Conservation (phyloP, 2,329 filamentous ascomycete genomes). For the Phialocephala subalpina region DNA sequence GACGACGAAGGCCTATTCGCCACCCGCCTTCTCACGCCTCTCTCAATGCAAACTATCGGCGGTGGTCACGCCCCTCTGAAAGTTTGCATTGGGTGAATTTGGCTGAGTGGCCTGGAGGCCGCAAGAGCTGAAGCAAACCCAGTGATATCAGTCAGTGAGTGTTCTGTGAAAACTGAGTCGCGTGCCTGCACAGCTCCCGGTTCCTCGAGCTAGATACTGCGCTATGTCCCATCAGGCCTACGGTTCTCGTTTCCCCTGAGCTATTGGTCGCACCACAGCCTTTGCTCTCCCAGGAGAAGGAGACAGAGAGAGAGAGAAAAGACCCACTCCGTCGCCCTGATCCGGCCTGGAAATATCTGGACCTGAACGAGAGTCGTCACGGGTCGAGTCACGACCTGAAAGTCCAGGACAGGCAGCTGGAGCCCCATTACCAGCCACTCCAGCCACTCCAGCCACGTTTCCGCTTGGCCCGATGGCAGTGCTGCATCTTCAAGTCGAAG, state of each 20-base stretch:
- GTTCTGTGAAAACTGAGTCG: background rate
- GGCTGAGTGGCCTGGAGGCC: background rate
- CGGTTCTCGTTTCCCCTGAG: background rate
- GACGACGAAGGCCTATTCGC: background rate
- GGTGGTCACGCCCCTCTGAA: background rate
- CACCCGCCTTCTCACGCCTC: background rate
- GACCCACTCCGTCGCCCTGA: background rate
- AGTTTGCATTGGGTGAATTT: background rate
- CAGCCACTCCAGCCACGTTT: constrained; percentile 1
- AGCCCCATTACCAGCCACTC: background rate
- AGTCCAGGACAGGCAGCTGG: background rate
- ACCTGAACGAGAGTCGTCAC: background rate
- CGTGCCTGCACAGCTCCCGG: background rate
- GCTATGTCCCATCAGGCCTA: background rate
- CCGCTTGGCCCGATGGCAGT: background rate
- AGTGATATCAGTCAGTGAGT: too few relatives aligned
- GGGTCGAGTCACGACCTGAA: background rate
- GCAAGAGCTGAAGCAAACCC: background rate
- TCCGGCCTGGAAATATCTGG: background rate
- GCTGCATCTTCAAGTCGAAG: background rate
- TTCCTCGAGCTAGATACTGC: background rate
- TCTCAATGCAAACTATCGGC: background rate
- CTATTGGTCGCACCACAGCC: constrained; percentile 3
- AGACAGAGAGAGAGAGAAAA: background rate
- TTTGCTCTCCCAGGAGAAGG: too few relatives aligned